Percentiles rank a stretch among this genome's conserved stretches.
phyloP scores from a whole-genome alignment of 176 grass and related monocot species.

The Phragmites australis region DNA sequence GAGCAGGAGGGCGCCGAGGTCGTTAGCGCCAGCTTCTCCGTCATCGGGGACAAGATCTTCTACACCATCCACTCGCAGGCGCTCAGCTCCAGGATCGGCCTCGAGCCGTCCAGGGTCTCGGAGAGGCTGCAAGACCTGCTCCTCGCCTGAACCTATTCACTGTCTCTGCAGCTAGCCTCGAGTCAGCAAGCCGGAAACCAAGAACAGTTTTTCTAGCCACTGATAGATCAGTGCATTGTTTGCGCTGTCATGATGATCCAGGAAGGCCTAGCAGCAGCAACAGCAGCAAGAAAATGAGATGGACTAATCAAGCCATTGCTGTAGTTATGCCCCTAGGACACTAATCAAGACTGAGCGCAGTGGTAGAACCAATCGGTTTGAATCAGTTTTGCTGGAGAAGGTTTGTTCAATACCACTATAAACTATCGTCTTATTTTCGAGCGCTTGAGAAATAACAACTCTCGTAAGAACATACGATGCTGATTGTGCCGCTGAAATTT shows the following conservation, averaged over 20 bases:
- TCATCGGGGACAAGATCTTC: conserved; percentile 70
- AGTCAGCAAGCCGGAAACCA: too few species aligned
- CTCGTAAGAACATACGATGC: too few species aligned
- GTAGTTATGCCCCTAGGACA: not conserved
- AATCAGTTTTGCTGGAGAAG: too few species aligned
- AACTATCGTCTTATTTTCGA: too few species aligned
- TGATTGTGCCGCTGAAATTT: too few species aligned
- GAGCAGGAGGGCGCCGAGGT: conserved; percentile 89
- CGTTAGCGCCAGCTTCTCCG: conserved; percentile 75
- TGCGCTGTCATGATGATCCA: not conserved
- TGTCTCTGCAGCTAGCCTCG: not conserved
- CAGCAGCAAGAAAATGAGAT: not conserved
- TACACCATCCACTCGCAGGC: conserved; percentile 88
- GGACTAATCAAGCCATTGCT: not conserved
- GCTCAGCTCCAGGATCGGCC: conserved; percentile 50
- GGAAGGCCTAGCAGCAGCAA: not conserved
- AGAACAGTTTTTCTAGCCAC: not conserved
- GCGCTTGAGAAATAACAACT: too few species aligned
- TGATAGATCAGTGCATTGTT: not conserved
- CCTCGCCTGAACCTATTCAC: not conserved
- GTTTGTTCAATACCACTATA: too few species aligned
- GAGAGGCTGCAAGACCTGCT: conserved; percentile 52
- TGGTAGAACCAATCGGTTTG: too few species aligned
- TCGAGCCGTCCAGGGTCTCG: conserved; percentile 53
- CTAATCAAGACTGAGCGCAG: too few species aligned